phyloP scores from a whole-genome alignment of 2,329 filamentous ascomycete genomes.

The Arthrinium phaeospermum region DNA sequence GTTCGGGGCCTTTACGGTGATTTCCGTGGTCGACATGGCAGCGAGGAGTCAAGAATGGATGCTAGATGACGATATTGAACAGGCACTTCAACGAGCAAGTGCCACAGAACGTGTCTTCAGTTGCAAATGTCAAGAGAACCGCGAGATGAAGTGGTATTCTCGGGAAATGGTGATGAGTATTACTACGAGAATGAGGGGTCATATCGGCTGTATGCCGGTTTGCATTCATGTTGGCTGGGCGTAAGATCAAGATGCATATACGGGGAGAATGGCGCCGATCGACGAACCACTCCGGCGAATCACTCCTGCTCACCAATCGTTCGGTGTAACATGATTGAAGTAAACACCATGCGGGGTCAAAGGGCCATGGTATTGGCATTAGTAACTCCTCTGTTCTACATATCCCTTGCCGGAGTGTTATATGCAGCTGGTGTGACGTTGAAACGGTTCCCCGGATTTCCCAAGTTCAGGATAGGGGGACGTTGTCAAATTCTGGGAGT shows the following conservation, averaged over 20 bases:
- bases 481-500: background rate
- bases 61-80: background rate
- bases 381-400: background rate
- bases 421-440: background rate
- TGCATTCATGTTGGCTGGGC: background rate
- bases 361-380: background rate
- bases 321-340: background rate
- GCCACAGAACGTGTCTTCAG: no score
- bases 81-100: background rate
- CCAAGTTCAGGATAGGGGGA: background rate
- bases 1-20: constrained; percentile 70
- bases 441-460: no score
- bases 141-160: no score
- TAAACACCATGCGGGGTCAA: background rate
- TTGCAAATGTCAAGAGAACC: background rate
- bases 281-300: background rate
- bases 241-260: background rate
- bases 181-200: background rate
- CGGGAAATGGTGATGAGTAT: background rate
- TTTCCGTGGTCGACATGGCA: constrained; percentile 22
- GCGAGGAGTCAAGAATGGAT: background rate
- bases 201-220: background rate
- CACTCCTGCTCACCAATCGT: background rate
- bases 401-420: background rate
- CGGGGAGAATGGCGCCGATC: background rate